Percentiles rank a stretch among this genome's conserved stretches.
Evolutionary conservation across 2,329 filamentous ascomycete genomes (phyloP).

Genomic region (Xylaria sp.): DNA sequence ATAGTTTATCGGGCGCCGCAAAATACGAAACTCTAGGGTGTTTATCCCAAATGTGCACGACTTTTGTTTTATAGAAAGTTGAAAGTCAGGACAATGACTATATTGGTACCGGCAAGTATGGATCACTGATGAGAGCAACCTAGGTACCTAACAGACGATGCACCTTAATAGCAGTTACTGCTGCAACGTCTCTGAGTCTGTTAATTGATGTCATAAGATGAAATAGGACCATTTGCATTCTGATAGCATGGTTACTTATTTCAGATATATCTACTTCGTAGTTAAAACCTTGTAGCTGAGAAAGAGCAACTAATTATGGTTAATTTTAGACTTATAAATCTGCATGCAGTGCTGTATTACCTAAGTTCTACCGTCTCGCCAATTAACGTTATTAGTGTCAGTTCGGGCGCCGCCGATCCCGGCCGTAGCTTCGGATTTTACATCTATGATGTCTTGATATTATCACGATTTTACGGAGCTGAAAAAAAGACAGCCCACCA

Average conservation of each 20-base stretch:
- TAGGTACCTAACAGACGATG: background rate
- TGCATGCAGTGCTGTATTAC: background rate
- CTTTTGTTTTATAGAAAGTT: background rate
- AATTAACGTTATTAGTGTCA: no score
- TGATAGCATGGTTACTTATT: background rate
- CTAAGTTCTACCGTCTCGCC: background rate
- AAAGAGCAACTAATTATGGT: background rate
- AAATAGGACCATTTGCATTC: background rate
- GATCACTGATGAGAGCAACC: background rate
- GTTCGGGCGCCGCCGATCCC: background rate
- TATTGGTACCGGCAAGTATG: background rate
- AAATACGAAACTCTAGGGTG: background rate
- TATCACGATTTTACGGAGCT: background rate
- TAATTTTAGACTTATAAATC: no score
- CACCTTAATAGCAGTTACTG: background rate
- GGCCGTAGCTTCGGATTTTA: slow-evolving; percentile 3
- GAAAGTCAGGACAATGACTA: background rate
- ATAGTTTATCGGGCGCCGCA: background rate
- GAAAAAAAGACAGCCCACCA: background rate
- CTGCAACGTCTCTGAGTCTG: background rate
- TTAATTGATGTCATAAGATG: no score
- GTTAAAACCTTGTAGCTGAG: background rate
- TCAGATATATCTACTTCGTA: background rate
- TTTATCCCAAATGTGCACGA: background rate
- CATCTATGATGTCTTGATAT: background rate